phyloP scores from a whole-genome alignment of 257 asterid species.

The Ilex asprella region DNA sequence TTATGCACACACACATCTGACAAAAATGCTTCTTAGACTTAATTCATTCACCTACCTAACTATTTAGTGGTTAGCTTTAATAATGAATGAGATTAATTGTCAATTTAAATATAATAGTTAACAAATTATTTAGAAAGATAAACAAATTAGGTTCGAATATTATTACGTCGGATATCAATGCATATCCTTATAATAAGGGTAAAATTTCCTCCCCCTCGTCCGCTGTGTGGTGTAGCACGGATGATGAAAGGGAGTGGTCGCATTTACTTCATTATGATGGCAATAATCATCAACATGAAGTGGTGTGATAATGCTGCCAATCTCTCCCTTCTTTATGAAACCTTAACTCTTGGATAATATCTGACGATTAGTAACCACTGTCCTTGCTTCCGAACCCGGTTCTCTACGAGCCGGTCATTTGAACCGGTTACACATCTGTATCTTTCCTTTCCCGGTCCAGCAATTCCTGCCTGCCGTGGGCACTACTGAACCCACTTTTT shows the following conservation, averaged over 20 bases:
- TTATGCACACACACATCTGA: too few relatives aligned
- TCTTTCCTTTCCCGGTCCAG: constrained; percentile 7
- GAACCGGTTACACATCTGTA: not conserved
- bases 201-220: too few relatives aligned
- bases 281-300: constrained; percentile 8
- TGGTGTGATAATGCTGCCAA: constrained; percentile 25
- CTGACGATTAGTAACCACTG: not conserved
- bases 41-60: too few relatives aligned
- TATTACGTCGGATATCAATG: too few relatives aligned
- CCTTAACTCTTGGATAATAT: constrained; percentile 21
- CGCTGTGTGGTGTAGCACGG: too few relatives aligned
- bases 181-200: too few relatives aligned
- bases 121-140: too few relatives aligned
- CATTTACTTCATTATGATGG: constrained; percentile 10
- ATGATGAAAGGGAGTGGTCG: constrained; percentile 5
- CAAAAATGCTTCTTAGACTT: too few relatives aligned
- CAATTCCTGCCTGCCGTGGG: constrained; percentile 8
- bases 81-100: too few relatives aligned
- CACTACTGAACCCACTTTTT: constrained; percentile 7
- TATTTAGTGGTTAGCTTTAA: too few relatives aligned
- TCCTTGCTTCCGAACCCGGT: constrained; percentile 5
- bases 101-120: too few relatives aligned
- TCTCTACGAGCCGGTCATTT: constrained; percentile 3
- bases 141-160: too few relatives aligned
- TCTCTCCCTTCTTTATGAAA: constrained; percentile 12